Evolutionary conservation across 1,284 basidiomycete species (phyloP), one percentile per base, ranked within the genome.

Genomic region (Ustilago shanxiensis): DNA sequence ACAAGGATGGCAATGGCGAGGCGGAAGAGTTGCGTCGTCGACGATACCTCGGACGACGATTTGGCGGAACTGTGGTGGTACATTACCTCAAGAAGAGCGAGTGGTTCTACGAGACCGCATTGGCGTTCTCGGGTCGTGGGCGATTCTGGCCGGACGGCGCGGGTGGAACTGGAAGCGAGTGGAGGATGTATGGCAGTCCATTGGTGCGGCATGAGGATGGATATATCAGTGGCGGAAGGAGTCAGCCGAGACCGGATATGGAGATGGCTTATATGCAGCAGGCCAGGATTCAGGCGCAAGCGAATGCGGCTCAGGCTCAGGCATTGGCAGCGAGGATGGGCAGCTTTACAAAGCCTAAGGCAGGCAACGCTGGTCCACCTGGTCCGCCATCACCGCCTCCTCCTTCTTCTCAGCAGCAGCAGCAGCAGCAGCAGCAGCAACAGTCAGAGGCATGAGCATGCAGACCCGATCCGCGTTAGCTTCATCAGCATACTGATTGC

Each of bases 11-110:
- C 60, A 71, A 77, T 41, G 79, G 79, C 60, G 70, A 79, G 50
- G 72, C 68, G 13, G 79, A 77, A n/a, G 64, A 64, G 94, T 93
- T 87, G 89, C 91, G 74, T 88, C 89, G 53, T 78, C 85, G 73
- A 59, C 79, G 77, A 35, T 80, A 60, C 84, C 86, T 79, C 20
- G 81, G 72, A 45, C 71, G 55, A 10, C 79, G 80, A 5, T 72
- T 87, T 55, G 96, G 96, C 2, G 96, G 96, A 4, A 99, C 96
- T 0, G 90, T 96, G 49, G 92, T 95, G 26, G 95, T 99, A 50
- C 96, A 99, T 87, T 98, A 93, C 85, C 92, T 98, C 88, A 99
- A 98, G 90, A 93, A 94, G 86, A 91, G 94, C 80, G 92, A 93
- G 87, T 99, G 95, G 96, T 98, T 94, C 87, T 87, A 94, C 77